Evolutionary conservation across 345 rosid species (phyloP).

Genomic region (Bruguiera sexangula): DNA sequence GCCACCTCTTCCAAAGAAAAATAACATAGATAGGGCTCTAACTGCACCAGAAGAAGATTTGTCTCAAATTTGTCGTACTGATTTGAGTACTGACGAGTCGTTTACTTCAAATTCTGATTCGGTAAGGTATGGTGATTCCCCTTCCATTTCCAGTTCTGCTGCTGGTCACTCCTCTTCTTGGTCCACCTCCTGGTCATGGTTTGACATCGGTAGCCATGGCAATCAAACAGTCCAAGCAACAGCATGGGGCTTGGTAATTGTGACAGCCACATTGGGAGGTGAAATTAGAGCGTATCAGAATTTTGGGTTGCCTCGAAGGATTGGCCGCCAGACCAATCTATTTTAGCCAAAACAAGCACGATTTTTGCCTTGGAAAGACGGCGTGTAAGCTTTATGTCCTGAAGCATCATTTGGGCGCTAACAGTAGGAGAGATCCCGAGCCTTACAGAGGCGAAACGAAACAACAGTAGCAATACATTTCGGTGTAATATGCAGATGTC

Average conservation of each 20-base stretch:
- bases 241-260: slow-evolving; percentile 98
- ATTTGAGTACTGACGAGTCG: slow-evolving; percentile 48
- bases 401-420: no score
- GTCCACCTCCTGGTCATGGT: slow-evolving; percentile 62
- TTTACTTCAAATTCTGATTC: slow-evolving; percentile 35
- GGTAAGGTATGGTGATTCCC: slow-evolving; percentile 14
- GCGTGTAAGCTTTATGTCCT: no score
- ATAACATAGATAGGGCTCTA: slow-evolving; percentile 36
- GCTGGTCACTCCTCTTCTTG: slow-evolving; percentile 37
- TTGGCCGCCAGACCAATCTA: slow-evolving; percentile 55
- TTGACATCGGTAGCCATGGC: slow-evolving; percentile 50
- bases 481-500: no score
- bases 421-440: no score
- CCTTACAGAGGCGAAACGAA: no score
- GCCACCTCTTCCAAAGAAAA: slow-evolving; percentile 86
- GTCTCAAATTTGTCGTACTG: slow-evolving; percentile 30
- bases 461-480: no score
- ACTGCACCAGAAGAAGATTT: slow-evolving; percentile 45
- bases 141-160: slow-evolving; percentile 35
- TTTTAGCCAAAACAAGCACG: slow-evolving; percentile 20
- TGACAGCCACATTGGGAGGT: slow-evolving; percentile 78
- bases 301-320: slow-evolving; percentile 73
- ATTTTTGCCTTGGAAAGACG: background rate
- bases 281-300: slow-evolving; percentile 84
- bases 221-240: slow-evolving; percentile 41